These are phyloP conservation scores for Nemania abortiva DNA, from an alignment of 2,329 filamentous ascomycete genomes.

Conservation along the genomic window DNA sequence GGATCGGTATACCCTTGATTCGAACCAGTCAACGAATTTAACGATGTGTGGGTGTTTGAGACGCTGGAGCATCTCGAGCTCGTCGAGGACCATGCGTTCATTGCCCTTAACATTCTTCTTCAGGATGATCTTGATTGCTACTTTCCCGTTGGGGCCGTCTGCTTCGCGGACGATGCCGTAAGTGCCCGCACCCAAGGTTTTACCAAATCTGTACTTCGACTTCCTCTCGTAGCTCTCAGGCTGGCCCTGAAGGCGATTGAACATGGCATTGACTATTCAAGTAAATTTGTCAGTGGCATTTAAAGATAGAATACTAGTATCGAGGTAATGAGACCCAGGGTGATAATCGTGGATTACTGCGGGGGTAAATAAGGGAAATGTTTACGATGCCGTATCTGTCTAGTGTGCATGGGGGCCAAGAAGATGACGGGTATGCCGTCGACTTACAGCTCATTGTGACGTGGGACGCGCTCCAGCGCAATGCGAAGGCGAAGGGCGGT, in stretches of 20 bases:
- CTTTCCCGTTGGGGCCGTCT: constrained; percentile 83
- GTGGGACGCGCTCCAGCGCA: constrained; percentile 40
- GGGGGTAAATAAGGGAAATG: constrained; percentile 8
- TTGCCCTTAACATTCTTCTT: constrained; percentile 99
- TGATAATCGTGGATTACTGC: not conserved
- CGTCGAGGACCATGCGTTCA: constrained; percentile 98
- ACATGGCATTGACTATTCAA: constrained; percentile 81
- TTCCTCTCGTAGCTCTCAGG: constrained; percentile 99
- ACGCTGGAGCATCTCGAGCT: constrained; percentile 91
- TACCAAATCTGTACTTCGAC: constrained; percentile 91
- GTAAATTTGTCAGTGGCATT: constrained; percentile 25
- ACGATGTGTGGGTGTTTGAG: constrained; percentile 96
- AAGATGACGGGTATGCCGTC: constrained; percentile 37
- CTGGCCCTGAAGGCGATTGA: constrained; percentile 96
- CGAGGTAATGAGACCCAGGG: not conserved
- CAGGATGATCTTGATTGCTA: constrained; percentile 97
- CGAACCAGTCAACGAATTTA: constrained; percentile 98
- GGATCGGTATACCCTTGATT: constrained; percentile 83
- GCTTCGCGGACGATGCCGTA: constrained; percentile 99
- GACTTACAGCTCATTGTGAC: constrained; percentile 58
- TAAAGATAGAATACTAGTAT: constrained; percentile 29
- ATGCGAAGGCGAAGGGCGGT: constrained; percentile 14
- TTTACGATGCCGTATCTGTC: not conserved
- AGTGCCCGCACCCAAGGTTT: constrained; percentile 93
- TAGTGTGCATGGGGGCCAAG: constrained; percentile 15